Percentiles rank a stretch among this genome's conserved stretches.
phyloP scores from a whole-genome alignment of 768 basidiomycete species.

The Boletellus ananas region DNA sequence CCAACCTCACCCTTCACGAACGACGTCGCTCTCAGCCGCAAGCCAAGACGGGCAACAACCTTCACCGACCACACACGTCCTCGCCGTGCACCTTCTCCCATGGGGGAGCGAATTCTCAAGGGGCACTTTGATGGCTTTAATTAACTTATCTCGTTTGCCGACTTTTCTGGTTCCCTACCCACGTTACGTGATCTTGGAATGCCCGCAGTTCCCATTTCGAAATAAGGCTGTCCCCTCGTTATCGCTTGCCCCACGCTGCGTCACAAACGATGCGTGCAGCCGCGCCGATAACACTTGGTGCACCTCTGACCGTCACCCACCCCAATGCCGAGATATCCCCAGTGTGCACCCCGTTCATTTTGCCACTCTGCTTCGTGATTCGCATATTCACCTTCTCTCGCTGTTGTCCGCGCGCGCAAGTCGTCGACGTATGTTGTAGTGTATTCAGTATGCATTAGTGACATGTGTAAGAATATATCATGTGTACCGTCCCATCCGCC shows the following conservation, averaged over 20 bases:
- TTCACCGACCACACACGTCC: constrained; percentile 44
- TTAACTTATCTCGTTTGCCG: constrained; percentile 32
- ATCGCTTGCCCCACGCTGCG: neutral
- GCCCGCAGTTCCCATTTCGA: neutral
- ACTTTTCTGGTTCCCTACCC: neutral
- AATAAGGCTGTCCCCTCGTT: constrained; percentile 3
- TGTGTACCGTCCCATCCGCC: constrained; percentile 3
- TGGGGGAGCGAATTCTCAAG: constrained; percentile 89
- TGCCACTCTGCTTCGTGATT: constrained; percentile 3
- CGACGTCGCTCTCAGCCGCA: constrained; percentile 25
- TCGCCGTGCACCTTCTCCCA: constrained; percentile 75
- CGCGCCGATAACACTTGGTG: constrained; percentile 9
- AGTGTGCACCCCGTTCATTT: constrained; percentile 15
- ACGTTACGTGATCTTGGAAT: constrained; percentile 7
- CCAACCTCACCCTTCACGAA: constrained; percentile 22
- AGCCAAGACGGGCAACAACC: constrained; percentile 58
- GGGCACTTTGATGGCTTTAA: constrained; percentile 91
- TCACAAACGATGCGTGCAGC: constrained; percentile 4
- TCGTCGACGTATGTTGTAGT: neutral
- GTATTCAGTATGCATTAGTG: constrained; percentile 14
- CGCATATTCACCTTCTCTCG: neutral
- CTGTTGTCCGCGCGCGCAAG: too few species aligned
- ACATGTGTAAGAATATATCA: constrained; percentile 17
- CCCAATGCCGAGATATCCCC: constrained; percentile 21
- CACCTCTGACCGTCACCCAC: neutral